phyloP scores from a whole-genome alignment of 768 basidiomycete genomes.

The Rhodotorula toruloides region DNA sequence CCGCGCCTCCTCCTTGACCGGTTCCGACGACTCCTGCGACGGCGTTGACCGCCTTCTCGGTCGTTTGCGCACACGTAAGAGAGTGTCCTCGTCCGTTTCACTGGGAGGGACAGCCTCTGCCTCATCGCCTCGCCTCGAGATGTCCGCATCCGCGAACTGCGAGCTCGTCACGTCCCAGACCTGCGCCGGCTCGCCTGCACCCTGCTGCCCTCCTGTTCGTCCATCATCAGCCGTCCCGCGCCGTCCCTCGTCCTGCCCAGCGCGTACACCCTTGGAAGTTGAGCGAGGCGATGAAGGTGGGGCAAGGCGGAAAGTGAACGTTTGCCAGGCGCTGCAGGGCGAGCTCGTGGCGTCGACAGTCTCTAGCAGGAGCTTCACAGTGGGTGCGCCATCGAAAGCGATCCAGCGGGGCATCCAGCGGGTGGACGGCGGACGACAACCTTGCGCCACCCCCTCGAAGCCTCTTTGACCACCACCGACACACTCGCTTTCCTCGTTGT shows the following conservation, averaged over 20 bases:
- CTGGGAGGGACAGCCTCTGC: background rate
- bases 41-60: background rate
- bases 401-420: slow-evolving; percentile 15
- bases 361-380: background rate
- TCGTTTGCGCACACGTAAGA: background rate
- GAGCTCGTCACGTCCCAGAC: background rate
- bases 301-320: background rate
- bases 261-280: background rate
- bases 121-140: too few relatives aligned
- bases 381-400: slow-evolving; percentile 19
- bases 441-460: too few relatives aligned
- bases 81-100: background rate
- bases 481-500: background rate
- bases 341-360: background rate
- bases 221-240: too few relatives aligned
- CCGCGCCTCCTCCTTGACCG: background rate
- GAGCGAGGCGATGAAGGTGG: background rate
- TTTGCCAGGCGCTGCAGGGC: background rate
- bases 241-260: background rate
- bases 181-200: background rate
- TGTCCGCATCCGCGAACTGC: background rate
- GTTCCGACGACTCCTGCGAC: background rate
- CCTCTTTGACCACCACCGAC: background rate
- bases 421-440: background rate
- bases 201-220: too few relatives aligned